Evolutionary conservation across 1,284 basidiomycete species (phyloP).

Genomic region (Ceratobasidium sp.): DNA sequence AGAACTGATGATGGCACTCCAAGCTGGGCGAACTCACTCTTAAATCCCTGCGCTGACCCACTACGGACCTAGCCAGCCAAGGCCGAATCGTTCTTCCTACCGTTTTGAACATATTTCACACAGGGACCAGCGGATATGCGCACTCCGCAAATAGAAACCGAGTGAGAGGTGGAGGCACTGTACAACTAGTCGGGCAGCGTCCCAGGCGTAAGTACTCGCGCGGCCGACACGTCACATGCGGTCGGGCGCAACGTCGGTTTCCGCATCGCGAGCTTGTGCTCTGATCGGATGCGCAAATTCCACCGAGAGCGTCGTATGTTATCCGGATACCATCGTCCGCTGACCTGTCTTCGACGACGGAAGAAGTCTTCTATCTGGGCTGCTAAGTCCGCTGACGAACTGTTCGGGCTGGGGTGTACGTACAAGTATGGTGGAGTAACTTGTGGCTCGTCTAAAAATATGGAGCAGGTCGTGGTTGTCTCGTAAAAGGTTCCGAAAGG

Average conservation of each 20-base stretch:
- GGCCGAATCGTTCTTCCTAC: neutral
- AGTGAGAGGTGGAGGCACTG: neutral
- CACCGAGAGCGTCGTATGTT: neutral
- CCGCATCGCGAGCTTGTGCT: slow-evolving; percentile 6
- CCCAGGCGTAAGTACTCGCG: neutral
- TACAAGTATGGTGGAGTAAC: neutral
- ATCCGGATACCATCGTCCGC: slow-evolving; percentile 10
- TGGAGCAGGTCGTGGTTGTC: neutral
- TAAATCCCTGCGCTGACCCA: slow-evolving; percentile 33
- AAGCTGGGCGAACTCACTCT: slow-evolving; percentile 20
- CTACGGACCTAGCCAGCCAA: neutral
- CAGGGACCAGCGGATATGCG: slow-evolving; percentile 12
- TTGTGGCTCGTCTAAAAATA: neutral
- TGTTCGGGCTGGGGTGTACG: neutral
- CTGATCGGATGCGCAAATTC: slow-evolving; percentile 40
- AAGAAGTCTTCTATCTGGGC: neutral
- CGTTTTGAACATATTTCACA: slow-evolving; percentile 12
- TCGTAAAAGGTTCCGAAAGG: no score
- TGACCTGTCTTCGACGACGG: slow-evolving; percentile 3
- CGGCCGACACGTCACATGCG: slow-evolving; percentile 2
- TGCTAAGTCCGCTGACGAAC: neutral
- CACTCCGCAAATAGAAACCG: slow-evolving; percentile 27
- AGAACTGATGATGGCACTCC: neutral
- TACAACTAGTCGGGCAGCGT: neutral
- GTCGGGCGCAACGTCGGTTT: slow-evolving; percentile 33